These are phyloP conservation scores for Saccharomycopsis sp. DNA, from an alignment of 805 yeast species.

Conservation along the genomic window DNA sequence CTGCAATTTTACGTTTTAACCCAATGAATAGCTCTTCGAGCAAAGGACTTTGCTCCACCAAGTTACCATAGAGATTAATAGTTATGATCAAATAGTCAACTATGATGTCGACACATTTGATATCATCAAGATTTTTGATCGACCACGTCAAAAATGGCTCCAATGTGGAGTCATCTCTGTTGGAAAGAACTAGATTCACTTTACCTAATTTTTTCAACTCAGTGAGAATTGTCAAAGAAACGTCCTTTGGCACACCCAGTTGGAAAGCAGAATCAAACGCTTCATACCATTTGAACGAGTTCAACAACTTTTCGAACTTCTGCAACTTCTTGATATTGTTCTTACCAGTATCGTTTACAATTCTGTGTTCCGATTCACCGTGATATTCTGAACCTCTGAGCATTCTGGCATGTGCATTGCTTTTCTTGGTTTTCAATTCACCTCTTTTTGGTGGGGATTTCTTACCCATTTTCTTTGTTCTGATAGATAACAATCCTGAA, in stretches of 20 bases:
- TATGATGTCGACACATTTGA: slow-evolving; percentile 56
- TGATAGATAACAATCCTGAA: slow-evolving; percentile 79
- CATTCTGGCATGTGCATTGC: slow-evolving; percentile 70
- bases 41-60: slow-evolving; percentile 67
- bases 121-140: slow-evolving; percentile 67
- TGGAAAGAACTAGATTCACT: slow-evolving; percentile 68
- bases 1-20: slow-evolving; percentile 52
- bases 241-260: slow-evolving; percentile 72
- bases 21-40: slow-evolving; percentile 64
- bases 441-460: slow-evolving; percentile 36
- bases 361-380: slow-evolving; percentile 79
- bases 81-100: slow-evolving; percentile 64
- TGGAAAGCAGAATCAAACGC: slow-evolving; percentile 84
- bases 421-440: slow-evolving; percentile 31
- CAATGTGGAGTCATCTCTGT: slow-evolving; percentile 78
- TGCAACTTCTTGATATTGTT: slow-evolving; percentile 52
- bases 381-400: slow-evolving; percentile 85
- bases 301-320: slow-evolving; percentile 75
- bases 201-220: slow-evolving; percentile 89
- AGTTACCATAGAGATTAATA: slow-evolving; percentile 68
- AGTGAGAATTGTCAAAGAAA: slow-evolving; percentile 73
- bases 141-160: slow-evolving; percentile 89
- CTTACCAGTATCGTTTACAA: slow-evolving; percentile 51
- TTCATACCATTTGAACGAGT: slow-evolving; percentile 87
- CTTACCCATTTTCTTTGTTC: slow-evolving; percentile 73